phyloP scores from a whole-genome alignment of 257 asterid genomes.

The Primulina tabacum region DNA sequence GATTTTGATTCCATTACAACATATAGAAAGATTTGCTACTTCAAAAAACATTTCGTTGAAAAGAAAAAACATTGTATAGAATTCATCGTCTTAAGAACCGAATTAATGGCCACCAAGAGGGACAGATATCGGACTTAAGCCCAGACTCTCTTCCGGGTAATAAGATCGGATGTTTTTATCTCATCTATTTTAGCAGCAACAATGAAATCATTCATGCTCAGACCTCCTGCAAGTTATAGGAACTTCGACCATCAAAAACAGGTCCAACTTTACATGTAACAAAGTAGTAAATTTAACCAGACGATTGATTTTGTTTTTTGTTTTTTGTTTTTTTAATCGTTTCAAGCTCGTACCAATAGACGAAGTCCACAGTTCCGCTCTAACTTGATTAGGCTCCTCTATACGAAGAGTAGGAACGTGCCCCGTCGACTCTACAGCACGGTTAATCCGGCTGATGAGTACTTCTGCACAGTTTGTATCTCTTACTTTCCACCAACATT shows the following conservation, averaged over 20 bases:
- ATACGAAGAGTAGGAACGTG: conserved; percentile 56
- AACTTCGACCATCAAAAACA: background rate
- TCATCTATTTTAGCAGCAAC: conserved; percentile 80
- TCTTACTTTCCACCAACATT: conserved; percentile 76
- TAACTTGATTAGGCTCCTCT: conserved; percentile 65
- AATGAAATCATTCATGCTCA: conserved; percentile 82
- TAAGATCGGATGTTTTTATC: conserved; percentile 78
- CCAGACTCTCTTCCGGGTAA: conserved; percentile 80
- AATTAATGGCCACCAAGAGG: too few species aligned
- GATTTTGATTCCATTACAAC: background rate
- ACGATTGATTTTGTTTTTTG: too few species aligned
- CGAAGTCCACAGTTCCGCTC: conserved; percentile 64
- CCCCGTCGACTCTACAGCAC: conserved; percentile 52
- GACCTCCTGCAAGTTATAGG: conserved; percentile 56
- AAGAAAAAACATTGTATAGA: background rate
- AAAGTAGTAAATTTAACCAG: background rate
- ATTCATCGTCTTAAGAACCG: background rate
- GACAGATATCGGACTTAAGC: conserved; percentile 30
- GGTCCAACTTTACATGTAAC: background rate
- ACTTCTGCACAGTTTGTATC: conserved; percentile 64
- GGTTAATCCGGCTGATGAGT: conserved; percentile 54
- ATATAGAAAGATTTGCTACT: too few species aligned
- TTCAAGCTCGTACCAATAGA: conserved; percentile 50
- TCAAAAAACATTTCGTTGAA: too few species aligned
- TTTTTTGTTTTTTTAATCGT: too few species aligned